Conservation (phyloP, 352 stramenopile genomes). For the Pythium monospermum region DNA sequence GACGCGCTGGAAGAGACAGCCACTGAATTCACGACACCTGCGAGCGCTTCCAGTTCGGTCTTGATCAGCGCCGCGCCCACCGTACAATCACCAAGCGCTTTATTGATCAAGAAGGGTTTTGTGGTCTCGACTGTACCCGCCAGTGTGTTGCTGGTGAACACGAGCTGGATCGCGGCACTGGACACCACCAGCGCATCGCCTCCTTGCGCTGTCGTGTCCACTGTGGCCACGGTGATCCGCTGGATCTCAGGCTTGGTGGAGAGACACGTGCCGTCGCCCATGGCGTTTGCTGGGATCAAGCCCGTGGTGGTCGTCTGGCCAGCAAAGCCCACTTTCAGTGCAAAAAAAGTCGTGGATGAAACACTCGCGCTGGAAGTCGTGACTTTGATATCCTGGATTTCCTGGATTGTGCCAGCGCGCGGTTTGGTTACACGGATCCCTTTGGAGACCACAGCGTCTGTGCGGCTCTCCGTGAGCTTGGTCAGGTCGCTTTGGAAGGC, state of each 20-base stretch:
- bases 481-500: slow-evolving; percentile 30
- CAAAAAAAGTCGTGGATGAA: slow-evolving; percentile 32
- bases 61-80: slow-evolving; percentile 51
- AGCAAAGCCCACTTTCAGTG: slow-evolving; percentile 39
- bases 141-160: slow-evolving; percentile 75
- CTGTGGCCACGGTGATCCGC: slow-evolving; percentile 84
- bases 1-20: slow-evolving; percentile 38
- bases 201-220: slow-evolving; percentile 86
- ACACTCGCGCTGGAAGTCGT: slow-evolving; percentile 42
- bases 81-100: slow-evolving; percentile 69
- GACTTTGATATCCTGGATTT: slow-evolving; percentile 61
- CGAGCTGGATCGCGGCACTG: slow-evolving; percentile 80
- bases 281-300: slow-evolving; percentile 77
- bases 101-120: slow-evolving; percentile 79
- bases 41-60: slow-evolving; percentile 39
- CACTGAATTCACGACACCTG: slow-evolving; percentile 37
- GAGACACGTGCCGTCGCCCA: slow-evolving; percentile 59
- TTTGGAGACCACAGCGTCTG: slow-evolving; percentile 37
- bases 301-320: slow-evolving; percentile 55
- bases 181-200: slow-evolving; percentile 88
- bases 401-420: slow-evolving; percentile 44
- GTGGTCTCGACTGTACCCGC: slow-evolving; percentile 54
- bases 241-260: slow-evolving; percentile 80
- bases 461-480: slow-evolving; percentile 47
- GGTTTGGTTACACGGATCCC: slow-evolving; percentile 40